These are phyloP conservation scores for Apiospora malaysiana DNA, from an alignment of 2,329 filamentous ascomycete genomes.

Conservation along the genomic window DNA sequence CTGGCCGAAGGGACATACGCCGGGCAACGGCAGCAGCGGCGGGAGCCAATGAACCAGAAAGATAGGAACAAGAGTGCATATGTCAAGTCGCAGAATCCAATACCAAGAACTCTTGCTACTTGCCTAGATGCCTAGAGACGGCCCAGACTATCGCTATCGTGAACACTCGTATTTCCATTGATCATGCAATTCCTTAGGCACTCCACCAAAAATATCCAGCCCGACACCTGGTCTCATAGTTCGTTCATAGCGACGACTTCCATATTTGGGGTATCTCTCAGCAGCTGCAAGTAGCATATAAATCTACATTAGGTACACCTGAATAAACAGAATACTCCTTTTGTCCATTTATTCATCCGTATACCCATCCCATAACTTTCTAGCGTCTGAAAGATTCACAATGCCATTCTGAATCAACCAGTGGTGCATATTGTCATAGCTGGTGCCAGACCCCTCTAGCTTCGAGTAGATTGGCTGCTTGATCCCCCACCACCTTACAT, in stretches of 20 bases:
- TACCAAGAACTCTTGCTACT: neutral
- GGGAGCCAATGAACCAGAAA: neutral
- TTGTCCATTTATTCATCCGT: no score
- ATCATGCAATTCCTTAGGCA: neutral
- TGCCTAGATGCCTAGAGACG: neutral
- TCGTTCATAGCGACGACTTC: no score
- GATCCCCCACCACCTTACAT: constrained; percentile 7
- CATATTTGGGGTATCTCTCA: no score
- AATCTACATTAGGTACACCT: no score
- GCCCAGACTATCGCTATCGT: neutral
- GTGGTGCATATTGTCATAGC: no score
- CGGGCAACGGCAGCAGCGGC: neutral
- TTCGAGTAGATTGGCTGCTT: constrained; percentile 11
- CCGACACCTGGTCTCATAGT: neutral
- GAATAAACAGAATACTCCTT: no score
- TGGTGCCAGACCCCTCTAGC: neutral
- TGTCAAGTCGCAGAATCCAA: constrained; percentile 10
- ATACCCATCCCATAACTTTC: no score
- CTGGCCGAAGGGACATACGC: neutral
- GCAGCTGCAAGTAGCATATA: no score
- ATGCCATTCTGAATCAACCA: no score
- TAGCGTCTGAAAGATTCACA: no score
- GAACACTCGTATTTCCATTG: neutral
- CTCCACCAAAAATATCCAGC: constrained; percentile 2
- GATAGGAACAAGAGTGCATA: neutral